These are phyloP conservation scores for Suhomyces sp. DNA, from an alignment of 805 yeast genomes.

Conservation along the genomic window DNA sequence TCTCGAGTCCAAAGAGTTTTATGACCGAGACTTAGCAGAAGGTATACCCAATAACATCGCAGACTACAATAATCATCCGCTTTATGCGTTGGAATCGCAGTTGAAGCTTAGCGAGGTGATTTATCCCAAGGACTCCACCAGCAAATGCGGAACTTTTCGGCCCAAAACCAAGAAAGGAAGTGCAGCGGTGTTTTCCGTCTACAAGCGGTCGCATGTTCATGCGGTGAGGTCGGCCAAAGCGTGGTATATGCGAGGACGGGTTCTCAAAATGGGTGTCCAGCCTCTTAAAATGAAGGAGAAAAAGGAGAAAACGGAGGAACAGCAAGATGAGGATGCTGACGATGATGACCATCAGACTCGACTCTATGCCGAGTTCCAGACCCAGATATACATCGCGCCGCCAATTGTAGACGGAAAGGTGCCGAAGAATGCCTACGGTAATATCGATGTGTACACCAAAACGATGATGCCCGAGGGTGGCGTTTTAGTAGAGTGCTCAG, in stretches of 20 bases:
- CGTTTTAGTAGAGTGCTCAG: conserved; percentile 42
- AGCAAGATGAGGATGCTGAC: conserved; percentile 29
- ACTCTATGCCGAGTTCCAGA: conserved; percentile 75
- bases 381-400: conserved; percentile 67
- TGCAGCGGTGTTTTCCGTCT: conserved; percentile 53
- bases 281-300: conserved; percentile 52
- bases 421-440: conserved; percentile 75
- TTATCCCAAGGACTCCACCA: conserved; percentile 53
- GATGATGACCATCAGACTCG: conserved; percentile 56
- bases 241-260: conserved; percentile 83
- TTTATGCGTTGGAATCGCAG: conserved; percentile 76
- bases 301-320: conserved; percentile 18
- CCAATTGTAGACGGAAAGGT: conserved; percentile 64
- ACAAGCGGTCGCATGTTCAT: conserved; percentile 62
- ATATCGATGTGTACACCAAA: conserved; percentile 74
- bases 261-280: conserved; percentile 65
- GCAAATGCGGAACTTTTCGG: conserved; percentile 67
- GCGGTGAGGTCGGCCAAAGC: conserved; percentile 69
- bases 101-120: conserved; percentile 70
- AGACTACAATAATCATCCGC: conserved; percentile 85
- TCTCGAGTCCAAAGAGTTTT: conserved; percentile 60
- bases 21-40: conserved; percentile 62
- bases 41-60: conserved; percentile 84
- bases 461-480: conserved; percentile 86
- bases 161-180: conserved; percentile 36